A percentile compares a stretch with the other conserved stretches of the same genome.
These are phyloP conservation scores for Orbilia blumenaviensis DNA, from an alignment of 2,329 filamentous ascomycete genomes.

Conservation along the genomic window DNA sequence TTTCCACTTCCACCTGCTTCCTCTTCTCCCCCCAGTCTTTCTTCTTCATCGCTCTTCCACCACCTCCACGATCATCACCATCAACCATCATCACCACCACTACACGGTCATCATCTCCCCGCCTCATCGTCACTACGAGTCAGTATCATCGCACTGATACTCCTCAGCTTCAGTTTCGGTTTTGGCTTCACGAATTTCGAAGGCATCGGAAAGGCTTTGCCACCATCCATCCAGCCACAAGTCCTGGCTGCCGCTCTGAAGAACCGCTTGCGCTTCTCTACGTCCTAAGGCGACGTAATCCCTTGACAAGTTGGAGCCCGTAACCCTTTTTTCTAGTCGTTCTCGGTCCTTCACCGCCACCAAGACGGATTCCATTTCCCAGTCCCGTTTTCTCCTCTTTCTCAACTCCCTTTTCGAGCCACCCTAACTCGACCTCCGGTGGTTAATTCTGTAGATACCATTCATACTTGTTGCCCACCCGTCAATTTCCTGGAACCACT, in stretches of 20 bases:
- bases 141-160: slow-evolving; percentile 12
- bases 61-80: too few relatives aligned
- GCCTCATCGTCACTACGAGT: background rate
- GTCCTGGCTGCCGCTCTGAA: slow-evolving; percentile 10
- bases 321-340: slow-evolving; percentile 46
- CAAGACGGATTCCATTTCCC: slow-evolving; percentile 53
- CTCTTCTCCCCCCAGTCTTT: too few relatives aligned
- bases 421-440: slow-evolving; percentile 56
- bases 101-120: background rate
- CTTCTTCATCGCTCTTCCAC: too few relatives aligned
- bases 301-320: slow-evolving; percentile 49
- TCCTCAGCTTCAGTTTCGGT: background rate
- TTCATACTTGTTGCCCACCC: slow-evolving; percentile 16
- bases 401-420: slow-evolving; percentile 53
- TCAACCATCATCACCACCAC: background rate
- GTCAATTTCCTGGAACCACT: slow-evolving; percentile 45
- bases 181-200: background rate
- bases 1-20: too few relatives aligned
- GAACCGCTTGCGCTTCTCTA: slow-evolving; percentile 14
- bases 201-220: background rate
- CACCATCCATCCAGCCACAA: background rate
- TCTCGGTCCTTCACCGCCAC: slow-evolving; percentile 43
- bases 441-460: slow-evolving; percentile 42
- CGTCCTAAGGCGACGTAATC: slow-evolving; percentile 20
- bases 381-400: slow-evolving; percentile 55